Percentiles rank a stretch among this genome's conserved stretches.
Evolutionary conservation across 495 filamentous ascomycete genomes (phyloP).

Genomic region (Corynascus novoguineensis): DNA sequence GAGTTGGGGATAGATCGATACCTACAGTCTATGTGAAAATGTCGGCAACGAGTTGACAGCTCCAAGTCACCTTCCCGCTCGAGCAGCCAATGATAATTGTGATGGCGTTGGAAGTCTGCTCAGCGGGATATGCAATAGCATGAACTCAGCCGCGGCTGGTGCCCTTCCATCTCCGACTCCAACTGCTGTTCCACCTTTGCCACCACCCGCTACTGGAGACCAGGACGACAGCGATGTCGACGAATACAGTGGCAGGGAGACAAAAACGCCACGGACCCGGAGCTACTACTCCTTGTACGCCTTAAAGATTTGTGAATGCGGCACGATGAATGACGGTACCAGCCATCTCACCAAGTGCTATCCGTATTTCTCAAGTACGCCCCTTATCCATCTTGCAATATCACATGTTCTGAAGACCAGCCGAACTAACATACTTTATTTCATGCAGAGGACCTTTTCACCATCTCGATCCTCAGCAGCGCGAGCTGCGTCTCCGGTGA

Average conservation of each 20-base stretch:
- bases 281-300: constrained; percentile 72
- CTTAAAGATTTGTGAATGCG: constrained; percentile 63
- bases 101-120: constrained; percentile 18
- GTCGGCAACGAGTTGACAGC: constrained; percentile 30
- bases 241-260: constrained; percentile 34
- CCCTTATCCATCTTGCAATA: not conserved
- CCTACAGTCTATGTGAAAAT: constrained; percentile 53
- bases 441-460: constrained; percentile 45
- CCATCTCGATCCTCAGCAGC: constrained; percentile 49
- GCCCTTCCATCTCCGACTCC: constrained; percentile 5
- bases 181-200: constrained; percentile 31
- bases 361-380: constrained; percentile 26
- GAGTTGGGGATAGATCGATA: constrained; percentile 50
- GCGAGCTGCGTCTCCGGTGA: constrained; percentile 46
- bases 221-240: constrained; percentile 34
- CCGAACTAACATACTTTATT: not conserved
- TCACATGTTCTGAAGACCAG: not conserved
- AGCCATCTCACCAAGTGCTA: constrained; percentile 41
- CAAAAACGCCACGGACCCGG: constrained; percentile 50
- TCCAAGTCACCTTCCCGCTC: constrained; percentile 3
- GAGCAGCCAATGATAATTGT: constrained; percentile 14
- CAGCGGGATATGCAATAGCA: constrained; percentile 22
- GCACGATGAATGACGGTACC: constrained; percentile 28
- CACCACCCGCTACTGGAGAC: constrained; percentile 38
- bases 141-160: constrained; percentile 16